Evolutionary conservation across 306 rosid genomes (phyloP), one percentile per base, ranked within the genome.

Genomic region (Biancaea sappan): DNA sequence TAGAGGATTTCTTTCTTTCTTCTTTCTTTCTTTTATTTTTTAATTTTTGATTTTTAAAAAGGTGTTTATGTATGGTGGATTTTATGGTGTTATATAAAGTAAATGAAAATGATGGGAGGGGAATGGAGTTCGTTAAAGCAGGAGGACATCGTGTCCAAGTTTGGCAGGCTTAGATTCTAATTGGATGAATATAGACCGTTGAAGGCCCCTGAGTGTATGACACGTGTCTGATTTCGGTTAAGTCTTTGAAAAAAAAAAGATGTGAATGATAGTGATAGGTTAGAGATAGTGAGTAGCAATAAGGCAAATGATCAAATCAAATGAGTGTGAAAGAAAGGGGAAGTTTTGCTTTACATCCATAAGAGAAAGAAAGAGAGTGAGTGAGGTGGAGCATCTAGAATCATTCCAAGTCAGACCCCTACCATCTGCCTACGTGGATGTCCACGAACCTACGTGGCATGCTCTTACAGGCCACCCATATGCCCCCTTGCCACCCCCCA

Each of bases 131-230:
- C 48, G 68, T 62, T 62, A 35, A 59, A 59, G 50, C 32, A 29
- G 5, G 18, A 47, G n/a, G 13, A 15, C 35, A 31, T 46, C 48
- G 60, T 59, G 77, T 46, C 72, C 22, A 6, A 2, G 51, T 38
- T 21, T 40, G 50, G 32, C 13, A 22, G 50, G 46, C 28, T 8
- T 18, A 22, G 63, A 22, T 21, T 41, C 11, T 44, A 21, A 76
- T 76, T 76, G 60, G 74, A 44, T 43, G 61, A 76, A 57, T 56
- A 44, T 31, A 53, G 61, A 65, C 79, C 79, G 73, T 66, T 75
- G 29, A 25, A 13, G 29, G 57, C 28, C 18, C 15, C n/a, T 40
- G 12, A 66, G 75, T 79, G 71, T 58, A 38, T 50, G 76, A 38
- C 79, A 74, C 60, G 58, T 62, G 77, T 75, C 69, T 21, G 14